Conservation (phyloP, 2,329 filamentous ascomycete species). For the Diplocarpon mali region DNA sequence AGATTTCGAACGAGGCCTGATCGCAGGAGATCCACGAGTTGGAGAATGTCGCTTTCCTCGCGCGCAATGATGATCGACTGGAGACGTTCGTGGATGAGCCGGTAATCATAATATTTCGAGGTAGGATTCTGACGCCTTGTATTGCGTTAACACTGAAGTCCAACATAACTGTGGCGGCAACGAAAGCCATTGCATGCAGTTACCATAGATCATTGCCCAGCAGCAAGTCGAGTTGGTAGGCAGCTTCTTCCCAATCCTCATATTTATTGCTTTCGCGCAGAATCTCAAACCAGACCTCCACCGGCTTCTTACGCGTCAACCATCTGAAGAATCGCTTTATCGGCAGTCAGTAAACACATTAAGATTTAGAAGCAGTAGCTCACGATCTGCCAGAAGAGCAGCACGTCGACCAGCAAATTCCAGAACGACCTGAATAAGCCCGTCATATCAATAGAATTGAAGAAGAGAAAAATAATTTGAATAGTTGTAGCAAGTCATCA, state of each 20-base stretch:
- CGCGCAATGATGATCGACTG: conserved; percentile 58
- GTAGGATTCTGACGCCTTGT: conserved; percentile 69
- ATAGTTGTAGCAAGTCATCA: background rate
- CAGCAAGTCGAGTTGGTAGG: conserved; percentile 69
- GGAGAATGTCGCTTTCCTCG: conserved; percentile 60
- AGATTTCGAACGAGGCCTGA: conserved; percentile 74
- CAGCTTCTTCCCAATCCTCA: conserved; percentile 81
- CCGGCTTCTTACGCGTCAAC: conserved; percentile 53
- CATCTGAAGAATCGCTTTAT: conserved; percentile 55
- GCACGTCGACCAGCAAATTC: conserved; percentile 36
- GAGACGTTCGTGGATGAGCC: conserved; percentile 68
- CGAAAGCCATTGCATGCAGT: conserved; percentile 9
- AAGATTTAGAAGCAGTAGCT: background rate
- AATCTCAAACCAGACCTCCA: conserved; percentile 53
- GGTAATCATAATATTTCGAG: conserved; percentile 76
- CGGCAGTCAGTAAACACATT: conserved; percentile 1
- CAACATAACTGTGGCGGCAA: too few species aligned
- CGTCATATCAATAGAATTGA: conserved; percentile 13
- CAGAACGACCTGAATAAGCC: conserved; percentile 34
- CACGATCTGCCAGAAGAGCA: conserved; percentile 18
- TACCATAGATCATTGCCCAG: conserved; percentile 75
- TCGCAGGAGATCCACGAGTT: conserved; percentile 67
- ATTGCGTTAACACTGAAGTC: background rate
- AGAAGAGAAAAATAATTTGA: background rate
- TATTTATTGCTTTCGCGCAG: conserved; percentile 58